Percentiles rank a stretch among this genome's conserved stretches.
Conservation (phyloP, 2,329 filamentous ascomycete species). For the Calonectria leucothoes region DNA sequence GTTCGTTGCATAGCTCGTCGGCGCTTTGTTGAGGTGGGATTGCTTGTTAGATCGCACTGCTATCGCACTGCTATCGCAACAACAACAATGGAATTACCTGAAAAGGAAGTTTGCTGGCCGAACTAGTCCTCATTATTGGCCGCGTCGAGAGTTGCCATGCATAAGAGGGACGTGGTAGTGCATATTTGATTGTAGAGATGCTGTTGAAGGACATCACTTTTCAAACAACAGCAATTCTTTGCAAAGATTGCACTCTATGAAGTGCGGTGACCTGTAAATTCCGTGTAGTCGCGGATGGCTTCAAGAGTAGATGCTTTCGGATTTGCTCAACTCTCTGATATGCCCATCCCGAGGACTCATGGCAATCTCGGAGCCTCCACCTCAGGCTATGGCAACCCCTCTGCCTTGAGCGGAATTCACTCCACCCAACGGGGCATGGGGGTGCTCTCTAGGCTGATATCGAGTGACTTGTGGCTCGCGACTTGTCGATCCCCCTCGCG, state of each 20-base stretch:
- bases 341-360: not conserved
- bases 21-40: not conserved
- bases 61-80: constrained; percentile 20
- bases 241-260: not conserved
- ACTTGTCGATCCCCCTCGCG: constrained; percentile 36
- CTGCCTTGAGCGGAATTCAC: not conserved
- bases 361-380: not conserved
- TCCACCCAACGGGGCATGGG: constrained; percentile 27
- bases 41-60: not conserved
- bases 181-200: not conserved
- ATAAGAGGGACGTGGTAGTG: constrained; percentile 16
- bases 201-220: not conserved
- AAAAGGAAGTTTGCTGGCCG: constrained; percentile 36
- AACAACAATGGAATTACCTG: constrained; percentile 34
- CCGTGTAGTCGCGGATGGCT: not conserved
- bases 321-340: not conserved
- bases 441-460: constrained; percentile 28
- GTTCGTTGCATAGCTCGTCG: not conserved
- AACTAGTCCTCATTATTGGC: constrained; percentile 36
- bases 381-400: not conserved
- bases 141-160: constrained; percentile 20
- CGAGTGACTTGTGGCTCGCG: constrained; percentile 43
- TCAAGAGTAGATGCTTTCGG: not conserved
- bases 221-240: not conserved
- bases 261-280: no score